These are phyloP conservation scores for Coix lacrymajobi DNA, from an alignment of 176 grass and related monocot genomes.

Conservation along the genomic window DNA sequence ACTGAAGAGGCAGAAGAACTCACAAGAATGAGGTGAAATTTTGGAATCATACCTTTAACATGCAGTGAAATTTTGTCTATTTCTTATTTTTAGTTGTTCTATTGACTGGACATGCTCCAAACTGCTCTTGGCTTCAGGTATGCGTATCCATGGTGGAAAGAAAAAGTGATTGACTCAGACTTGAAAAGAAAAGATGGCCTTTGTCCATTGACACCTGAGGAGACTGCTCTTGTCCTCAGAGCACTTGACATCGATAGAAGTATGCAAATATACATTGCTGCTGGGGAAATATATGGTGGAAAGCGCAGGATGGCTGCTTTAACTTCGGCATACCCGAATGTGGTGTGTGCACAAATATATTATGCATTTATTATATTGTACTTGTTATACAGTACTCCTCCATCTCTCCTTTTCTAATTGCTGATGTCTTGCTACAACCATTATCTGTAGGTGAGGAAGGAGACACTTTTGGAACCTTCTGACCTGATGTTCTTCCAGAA, in stretches of 20 bases:
- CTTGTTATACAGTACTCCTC: not conserved
- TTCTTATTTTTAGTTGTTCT: not conserved
- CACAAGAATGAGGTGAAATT: conserved; percentile 70
- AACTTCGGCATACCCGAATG: conserved; percentile 72
- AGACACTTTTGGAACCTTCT: conserved; percentile 64
- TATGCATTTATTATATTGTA: not conserved
- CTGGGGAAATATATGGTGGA: conserved; percentile 89
- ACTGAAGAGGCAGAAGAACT: conserved; percentile 75
- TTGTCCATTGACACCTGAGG: conserved; percentile 90
- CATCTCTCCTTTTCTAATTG: not conserved
- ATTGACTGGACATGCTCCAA: not conserved
- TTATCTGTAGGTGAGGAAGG: conserved; percentile 72
- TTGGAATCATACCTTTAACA: not conserved
- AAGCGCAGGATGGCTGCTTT: conserved; percentile 67
- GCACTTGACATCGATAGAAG: conserved; percentile 74
- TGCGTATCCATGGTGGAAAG: conserved; percentile 98
- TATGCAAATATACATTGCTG: conserved; percentile 92
- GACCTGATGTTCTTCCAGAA: conserved; percentile 94
- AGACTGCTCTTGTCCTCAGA: conserved; percentile 75
- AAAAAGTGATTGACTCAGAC: conserved; percentile 82
- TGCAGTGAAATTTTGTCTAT: not conserved
- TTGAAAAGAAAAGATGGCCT: conserved; percentile 86
- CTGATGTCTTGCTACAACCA: not conserved
- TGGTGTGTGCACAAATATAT: conserved; percentile 45
- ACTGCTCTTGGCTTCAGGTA: conserved; percentile 54